These are phyloP conservation scores for Cymbidium sinense DNA, from an alignment of 106 monocot genomes.

Conservation along the genomic window DNA sequence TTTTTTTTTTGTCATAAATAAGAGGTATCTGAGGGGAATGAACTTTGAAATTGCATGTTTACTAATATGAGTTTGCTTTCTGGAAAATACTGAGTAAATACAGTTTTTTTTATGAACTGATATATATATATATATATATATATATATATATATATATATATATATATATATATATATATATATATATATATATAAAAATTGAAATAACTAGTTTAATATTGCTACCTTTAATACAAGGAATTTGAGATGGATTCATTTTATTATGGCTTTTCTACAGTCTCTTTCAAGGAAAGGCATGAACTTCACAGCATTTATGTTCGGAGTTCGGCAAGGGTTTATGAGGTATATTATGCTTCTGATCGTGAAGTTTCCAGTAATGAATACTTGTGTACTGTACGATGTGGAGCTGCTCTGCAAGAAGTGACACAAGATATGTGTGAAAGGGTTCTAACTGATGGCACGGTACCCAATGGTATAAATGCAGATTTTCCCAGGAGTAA, in stretches of 20 bases:
- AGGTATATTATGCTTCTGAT: constrained; percentile 63
- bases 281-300: constrained; percentile 62
- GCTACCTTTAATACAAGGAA: not conserved
- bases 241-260: not conserved
- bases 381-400: constrained; percentile 81
- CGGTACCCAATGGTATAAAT: constrained; percentile 12
- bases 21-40: no score
- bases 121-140: no score
- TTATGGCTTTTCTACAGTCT: constrained; percentile 38
- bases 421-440: not conserved
- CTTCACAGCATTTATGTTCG: constrained; percentile 68
- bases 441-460: not conserved
- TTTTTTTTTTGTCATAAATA: no score
- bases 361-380: constrained; percentile 32
- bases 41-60: no score
- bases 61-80: no score
- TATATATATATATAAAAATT: no score
- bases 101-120: no score
- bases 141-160: no score
- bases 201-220: not conserved
- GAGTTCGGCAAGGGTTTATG: constrained; percentile 68
- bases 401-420: constrained; percentile 41
- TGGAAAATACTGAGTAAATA: no score
- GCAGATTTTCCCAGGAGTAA: constrained; percentile 12
- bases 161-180: no score